These are phyloP conservation scores for Ophiostoma himal-ulmi DNA, from an alignment of 2,329 filamentous ascomycete genomes.

Conservation along the genomic window DNA sequence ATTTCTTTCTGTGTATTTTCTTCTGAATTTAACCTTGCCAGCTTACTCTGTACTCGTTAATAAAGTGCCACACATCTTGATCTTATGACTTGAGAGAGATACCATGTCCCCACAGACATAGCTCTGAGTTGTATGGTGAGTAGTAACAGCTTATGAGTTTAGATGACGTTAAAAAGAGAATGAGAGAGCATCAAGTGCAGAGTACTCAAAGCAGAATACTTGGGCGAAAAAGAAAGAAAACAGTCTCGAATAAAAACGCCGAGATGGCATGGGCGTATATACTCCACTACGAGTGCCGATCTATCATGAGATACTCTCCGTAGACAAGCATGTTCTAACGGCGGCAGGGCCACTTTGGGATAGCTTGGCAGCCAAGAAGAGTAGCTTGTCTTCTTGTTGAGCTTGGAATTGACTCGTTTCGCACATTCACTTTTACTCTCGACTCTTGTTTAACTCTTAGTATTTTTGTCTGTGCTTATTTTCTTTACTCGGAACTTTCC, in stretches of 20 bases:
- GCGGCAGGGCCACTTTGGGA: not conserved
- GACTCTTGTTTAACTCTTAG: too few relatives aligned
- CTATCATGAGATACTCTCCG: slow-evolving; percentile 10
- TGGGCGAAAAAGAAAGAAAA: not conserved
- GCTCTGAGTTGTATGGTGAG: not conserved
- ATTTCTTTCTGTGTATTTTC: not conserved
- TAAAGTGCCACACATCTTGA: not conserved
- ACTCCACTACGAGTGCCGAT: not conserved
- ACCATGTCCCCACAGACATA: not conserved
- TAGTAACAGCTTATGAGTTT: not conserved
- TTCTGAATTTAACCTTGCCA: not conserved
- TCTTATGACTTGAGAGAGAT: not conserved
- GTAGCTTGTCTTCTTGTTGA: not conserved
- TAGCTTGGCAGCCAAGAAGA: not conserved
- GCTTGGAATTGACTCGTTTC: not conserved
- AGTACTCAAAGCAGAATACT: not conserved
- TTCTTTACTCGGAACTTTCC: not conserved
- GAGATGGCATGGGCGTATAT: not conserved
- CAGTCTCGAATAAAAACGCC: not conserved
- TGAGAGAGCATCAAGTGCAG: too few relatives aligned
- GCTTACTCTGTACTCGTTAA: not conserved
- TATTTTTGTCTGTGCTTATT: too few relatives aligned
- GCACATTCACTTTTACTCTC: too few relatives aligned
- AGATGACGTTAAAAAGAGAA: too few relatives aligned
- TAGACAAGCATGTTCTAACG: not conserved